Base-by-base conservation (phyloP, 139 green algal genomes). In the Dunaliella primolecta region DNA sequence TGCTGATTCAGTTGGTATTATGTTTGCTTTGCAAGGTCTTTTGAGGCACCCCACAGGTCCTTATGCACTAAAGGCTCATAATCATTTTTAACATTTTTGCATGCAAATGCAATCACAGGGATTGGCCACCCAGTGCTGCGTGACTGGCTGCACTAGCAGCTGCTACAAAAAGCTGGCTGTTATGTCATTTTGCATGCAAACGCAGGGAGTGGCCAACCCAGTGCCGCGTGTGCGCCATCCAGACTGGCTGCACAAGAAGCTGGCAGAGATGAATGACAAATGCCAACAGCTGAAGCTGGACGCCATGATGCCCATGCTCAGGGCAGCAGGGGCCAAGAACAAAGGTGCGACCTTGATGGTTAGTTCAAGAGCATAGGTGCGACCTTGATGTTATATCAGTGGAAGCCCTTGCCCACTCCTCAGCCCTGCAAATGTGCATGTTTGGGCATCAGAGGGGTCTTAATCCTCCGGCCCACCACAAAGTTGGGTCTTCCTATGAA, bases 191-290 rank as follows among this genome's bases (percentile, higher is more conserved):
- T n/a, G n/a, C n/a, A n/a, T n/a, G n/a, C 23, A 82, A 34, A 31
- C 46, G 79, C 79, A 83, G 86, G 76, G 55, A 15, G 77, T 94
- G 71, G 1, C 83, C 81, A 94, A 94, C 87, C 91, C 91, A 2
- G 88, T 91, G 70, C 88, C 92, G 79, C 72, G 89, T 0, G 93
- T 99, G 30, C 87, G 87, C 75, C 96, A 99, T 90, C 97, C 97
- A 1, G 96, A 99, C 91, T 99, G 97, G 97, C 95, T 99, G 78
- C 84, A 93, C 87, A 97, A 95, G 87, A 90, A 85, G 89, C 84
- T 93, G 86, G 21, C 86, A 24, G 38, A 29, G 38, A 55, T 75
- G 81, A 80, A n/a, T 7, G 92, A 95, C 85, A 95, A 91, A 30
- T 92, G 86, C 83, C 93, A 95, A 90, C 96, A 98, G 91, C 88